Evolutionary conservation across 352 stramenopile genomes (phyloP).

Genomic region (Globisporangium cystogenes): DNA sequence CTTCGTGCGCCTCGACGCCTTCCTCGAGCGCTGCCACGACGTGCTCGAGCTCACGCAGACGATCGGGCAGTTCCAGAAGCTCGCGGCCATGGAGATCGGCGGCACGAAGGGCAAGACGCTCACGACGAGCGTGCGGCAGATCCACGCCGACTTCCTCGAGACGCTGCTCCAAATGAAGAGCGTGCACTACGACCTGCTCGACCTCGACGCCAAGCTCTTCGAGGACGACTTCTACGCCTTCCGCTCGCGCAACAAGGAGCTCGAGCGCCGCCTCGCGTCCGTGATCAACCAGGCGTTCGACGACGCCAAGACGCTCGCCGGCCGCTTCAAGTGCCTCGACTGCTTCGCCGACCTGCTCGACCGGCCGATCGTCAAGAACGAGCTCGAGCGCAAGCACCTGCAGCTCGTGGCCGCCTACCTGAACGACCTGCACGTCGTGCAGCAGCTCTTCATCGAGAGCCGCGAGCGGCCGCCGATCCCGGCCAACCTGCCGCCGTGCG

Average conservation of each 20-base stretch:
- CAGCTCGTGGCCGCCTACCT: slow-evolving; percentile 75
- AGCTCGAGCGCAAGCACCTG: slow-evolving; percentile 86
- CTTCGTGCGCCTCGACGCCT: slow-evolving; percentile 87
- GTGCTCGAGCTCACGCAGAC: slow-evolving; percentile 87
- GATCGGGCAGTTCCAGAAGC: slow-evolving; percentile 87
- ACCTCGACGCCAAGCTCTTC: slow-evolving; percentile 88
- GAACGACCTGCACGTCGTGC: slow-evolving; percentile 76
- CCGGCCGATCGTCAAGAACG: slow-evolving; percentile 81
- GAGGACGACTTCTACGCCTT: slow-evolving; percentile 92
- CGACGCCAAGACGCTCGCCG: slow-evolving; percentile 85
- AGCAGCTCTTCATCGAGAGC: slow-evolving; percentile 89
- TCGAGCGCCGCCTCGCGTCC: slow-evolving; percentile 81
- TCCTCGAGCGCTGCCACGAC: slow-evolving; percentile 91
- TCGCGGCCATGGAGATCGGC: slow-evolving; percentile 86
- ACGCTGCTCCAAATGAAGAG: slow-evolving; percentile 70
- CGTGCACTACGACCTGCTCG: slow-evolving; percentile 86
- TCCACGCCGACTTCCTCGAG: slow-evolving; percentile 83
- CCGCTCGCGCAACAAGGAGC: slow-evolving; percentile 82
- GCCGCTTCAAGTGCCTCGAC: slow-evolving; percentile 89
- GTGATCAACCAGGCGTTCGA: slow-evolving; percentile 92
- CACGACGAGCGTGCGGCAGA: slow-evolving; percentile 87
- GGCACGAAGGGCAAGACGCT: slow-evolving; percentile 92
- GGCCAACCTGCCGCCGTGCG: slow-evolving; percentile 87
- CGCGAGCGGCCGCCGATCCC: slow-evolving; percentile 82
- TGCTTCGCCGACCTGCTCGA: slow-evolving; percentile 88